phyloP scores from a whole-genome alignment of 2,329 filamentous ascomycete genomes.

The Verticillium klebahnii region DNA sequence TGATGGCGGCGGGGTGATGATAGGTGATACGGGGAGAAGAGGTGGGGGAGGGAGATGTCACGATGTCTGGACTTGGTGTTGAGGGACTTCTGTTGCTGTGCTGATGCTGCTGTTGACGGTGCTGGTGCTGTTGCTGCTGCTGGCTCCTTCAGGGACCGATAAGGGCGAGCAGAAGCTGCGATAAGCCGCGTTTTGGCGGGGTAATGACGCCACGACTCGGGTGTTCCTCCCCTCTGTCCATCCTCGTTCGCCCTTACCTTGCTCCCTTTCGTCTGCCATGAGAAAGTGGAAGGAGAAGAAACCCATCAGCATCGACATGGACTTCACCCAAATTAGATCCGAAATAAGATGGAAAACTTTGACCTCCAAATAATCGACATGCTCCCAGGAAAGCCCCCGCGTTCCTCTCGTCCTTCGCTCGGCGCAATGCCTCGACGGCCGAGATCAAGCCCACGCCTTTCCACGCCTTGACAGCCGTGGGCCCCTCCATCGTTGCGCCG shows the following conservation, averaged over 20 bases:
- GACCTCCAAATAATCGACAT: neutral
- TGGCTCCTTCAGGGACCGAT: neutral
- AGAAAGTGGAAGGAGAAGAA: no score
- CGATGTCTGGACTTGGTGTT: neutral
- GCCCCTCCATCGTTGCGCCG: neutral
- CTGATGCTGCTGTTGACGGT: neutral
- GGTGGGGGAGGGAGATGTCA: neutral
- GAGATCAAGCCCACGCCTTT: neutral
- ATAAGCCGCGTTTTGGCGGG: neutral
- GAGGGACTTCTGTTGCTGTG: neutral
- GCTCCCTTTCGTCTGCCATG: no score
- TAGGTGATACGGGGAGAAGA: neutral
- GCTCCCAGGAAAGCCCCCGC: neutral
- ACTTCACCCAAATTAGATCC: no score
- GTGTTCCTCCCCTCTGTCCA: no score
- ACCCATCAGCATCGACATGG: neutral
- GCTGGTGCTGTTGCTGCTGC: neutral
- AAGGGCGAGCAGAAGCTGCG: neutral
- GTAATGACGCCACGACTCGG: neutral
- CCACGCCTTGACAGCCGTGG: neutral
- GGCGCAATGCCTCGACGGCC: neutral
- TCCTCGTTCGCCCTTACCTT: no score
- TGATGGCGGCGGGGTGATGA: conserved; percentile 1
- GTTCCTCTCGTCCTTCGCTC: neutral
- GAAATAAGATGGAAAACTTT: no score